phyloP scores from a whole-genome alignment of 108 stramenopile species.

The Stephanodiscus minutulus region DNA sequence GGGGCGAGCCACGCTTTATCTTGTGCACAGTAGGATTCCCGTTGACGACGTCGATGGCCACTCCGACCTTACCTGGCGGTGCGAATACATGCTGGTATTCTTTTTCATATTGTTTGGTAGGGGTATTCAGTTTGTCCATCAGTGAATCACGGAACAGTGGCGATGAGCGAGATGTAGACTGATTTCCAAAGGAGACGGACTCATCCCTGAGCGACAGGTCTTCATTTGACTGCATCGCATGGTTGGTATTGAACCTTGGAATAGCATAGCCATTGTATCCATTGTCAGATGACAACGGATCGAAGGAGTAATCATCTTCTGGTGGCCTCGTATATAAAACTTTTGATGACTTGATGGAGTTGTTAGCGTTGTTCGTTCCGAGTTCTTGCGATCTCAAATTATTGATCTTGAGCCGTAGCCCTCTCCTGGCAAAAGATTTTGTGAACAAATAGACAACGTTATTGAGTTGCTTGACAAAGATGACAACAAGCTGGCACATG shows the following conservation, averaged over 20 bases:
- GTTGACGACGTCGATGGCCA: slow-evolving; percentile 48
- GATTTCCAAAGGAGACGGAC: background rate
- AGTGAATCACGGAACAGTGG: slow-evolving; percentile 1
- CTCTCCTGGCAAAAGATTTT: slow-evolving; percentile 12
- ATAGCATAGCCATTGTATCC: background rate
- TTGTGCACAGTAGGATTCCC: slow-evolving; percentile 51
- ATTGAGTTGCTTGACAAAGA: background rate
- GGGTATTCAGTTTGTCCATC: background rate
- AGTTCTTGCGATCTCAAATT: slow-evolving; percentile 41
- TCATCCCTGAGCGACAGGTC: too few species aligned
- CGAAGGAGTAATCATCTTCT: slow-evolving; percentile 46
- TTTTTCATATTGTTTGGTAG: background rate
- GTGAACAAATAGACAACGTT: background rate
- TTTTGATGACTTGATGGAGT: slow-evolving; percentile 6
- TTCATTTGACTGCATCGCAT: background rate
- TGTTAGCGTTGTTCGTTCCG: background rate
- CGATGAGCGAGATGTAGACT: background rate
- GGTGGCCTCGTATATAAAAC: slow-evolving; percentile 4
- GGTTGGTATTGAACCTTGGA: background rate
- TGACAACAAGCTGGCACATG: too few species aligned
- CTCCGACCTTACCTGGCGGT: slow-evolving; percentile 50
- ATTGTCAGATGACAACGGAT: slow-evolving; percentile 24
- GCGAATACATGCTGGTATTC: slow-evolving; percentile 38
- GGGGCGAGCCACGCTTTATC: slow-evolving; percentile 43
- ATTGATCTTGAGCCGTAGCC: slow-evolving; percentile 20